Evolutionary conservation across 305 asterid species (phyloP).

Genomic region (Fraxinus albicans): DNA sequence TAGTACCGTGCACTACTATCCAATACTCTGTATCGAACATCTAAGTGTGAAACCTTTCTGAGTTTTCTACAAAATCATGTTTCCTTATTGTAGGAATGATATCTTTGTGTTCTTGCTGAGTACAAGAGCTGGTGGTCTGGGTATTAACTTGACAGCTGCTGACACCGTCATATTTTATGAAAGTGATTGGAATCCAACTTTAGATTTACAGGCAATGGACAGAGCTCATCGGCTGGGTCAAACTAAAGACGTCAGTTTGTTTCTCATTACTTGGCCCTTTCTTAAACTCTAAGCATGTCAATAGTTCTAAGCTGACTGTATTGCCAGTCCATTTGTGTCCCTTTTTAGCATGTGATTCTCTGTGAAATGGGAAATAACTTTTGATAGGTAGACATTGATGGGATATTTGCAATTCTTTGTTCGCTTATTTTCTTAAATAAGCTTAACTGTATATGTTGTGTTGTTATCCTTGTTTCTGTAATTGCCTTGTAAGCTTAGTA

Average conservation of each 20-base stretch:
- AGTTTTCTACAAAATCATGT: slow-evolving; percentile 4
- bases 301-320: slow-evolving; percentile 3
- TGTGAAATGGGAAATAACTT: neutral
- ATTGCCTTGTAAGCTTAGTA: neutral
- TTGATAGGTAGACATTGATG: neutral
- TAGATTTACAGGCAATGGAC: slow-evolving; percentile 97
- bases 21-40: neutral
- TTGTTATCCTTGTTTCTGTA: slow-evolving; percentile 5
- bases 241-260: slow-evolving; percentile 74
- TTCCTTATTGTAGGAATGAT: slow-evolving; percentile 58
- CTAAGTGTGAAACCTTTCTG: neutral
- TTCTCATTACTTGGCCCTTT: slow-evolving; percentile 10
- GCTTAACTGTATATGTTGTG: neutral
- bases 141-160: slow-evolving; percentile 95
- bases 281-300: slow-evolving; percentile 8
- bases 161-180: slow-evolving; percentile 96
- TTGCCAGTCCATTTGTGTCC: neutral
- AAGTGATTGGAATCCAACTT: slow-evolving; percentile 98
- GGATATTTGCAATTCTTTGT: neutral
- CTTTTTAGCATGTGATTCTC: neutral
- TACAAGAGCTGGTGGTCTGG: slow-evolving; percentile 98
- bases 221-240: slow-evolving; percentile 98
- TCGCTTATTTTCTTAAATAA: neutral
- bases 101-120: slow-evolving; percentile 95
- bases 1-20: neutral